A percentile compares a stretch with the other conserved stretches of the same genome.
Evolutionary conservation across 2,329 filamentous ascomycete genomes (phyloP).

Genomic region (Zymoseptoria ardabiliae): DNA sequence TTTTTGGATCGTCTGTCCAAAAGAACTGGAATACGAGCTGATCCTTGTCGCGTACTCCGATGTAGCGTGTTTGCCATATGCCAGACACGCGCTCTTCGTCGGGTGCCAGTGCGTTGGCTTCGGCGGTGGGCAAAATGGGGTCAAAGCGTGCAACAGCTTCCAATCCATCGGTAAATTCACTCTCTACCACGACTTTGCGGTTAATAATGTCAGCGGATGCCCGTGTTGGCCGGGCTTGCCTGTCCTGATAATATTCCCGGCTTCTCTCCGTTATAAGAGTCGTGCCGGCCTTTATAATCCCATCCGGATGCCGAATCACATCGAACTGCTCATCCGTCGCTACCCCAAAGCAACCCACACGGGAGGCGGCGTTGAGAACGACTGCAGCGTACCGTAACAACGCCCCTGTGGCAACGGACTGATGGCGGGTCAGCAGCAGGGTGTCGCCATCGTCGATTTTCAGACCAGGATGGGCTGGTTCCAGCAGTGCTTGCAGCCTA

Average conservation of each 20-base stretch:
- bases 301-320: not conserved
- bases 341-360: not conserved
- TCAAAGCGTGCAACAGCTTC: too few relatives aligned
- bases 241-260: too few relatives aligned
- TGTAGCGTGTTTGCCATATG: not conserved
- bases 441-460: not conserved
- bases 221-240: too few relatives aligned
- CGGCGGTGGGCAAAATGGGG: too few relatives aligned
- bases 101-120: too few relatives aligned
- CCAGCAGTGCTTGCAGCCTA: not conserved
- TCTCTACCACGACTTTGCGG: too few relatives aligned
- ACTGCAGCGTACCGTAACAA: not conserved
- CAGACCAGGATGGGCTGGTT: not conserved
- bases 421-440: not conserved
- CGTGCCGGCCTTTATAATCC: not conserved
- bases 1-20: not conserved
- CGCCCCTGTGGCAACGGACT: not conserved
- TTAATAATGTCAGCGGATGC: too few relatives aligned
- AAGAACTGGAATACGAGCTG: not conserved
- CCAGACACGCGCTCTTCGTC: not conserved
- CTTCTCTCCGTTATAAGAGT: too few relatives aligned
- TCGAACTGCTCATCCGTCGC: not conserved
- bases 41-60: not conserved
- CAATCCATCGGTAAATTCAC: too few relatives aligned
- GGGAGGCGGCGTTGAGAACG: not conserved